Conservation (phyloP, 192 early-diverging fungal species). For the Entomortierella beljakovae region DNA sequence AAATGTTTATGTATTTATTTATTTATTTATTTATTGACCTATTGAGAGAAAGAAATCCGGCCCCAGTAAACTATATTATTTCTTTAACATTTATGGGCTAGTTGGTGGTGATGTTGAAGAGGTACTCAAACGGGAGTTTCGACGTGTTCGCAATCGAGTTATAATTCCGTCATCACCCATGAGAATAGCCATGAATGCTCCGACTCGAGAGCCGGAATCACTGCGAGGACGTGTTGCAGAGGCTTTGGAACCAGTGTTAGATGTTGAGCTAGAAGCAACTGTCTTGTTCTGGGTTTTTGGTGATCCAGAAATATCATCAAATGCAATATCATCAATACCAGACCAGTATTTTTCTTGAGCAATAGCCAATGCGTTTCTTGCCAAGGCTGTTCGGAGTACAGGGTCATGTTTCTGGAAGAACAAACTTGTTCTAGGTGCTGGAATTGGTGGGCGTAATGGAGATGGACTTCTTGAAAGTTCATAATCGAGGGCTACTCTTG, state of each 20-base stretch:
- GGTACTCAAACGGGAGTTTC: slow-evolving; percentile 21
- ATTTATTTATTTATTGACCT: too few relatives aligned
- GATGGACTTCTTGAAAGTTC: slow-evolving; percentile 37
- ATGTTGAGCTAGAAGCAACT: neutral
- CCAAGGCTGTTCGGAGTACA: slow-evolving; percentile 40
- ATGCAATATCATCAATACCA: slow-evolving; percentile 50
- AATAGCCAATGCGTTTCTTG: slow-evolving; percentile 42
- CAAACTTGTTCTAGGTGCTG: slow-evolving; percentile 45
- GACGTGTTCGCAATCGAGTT: slow-evolving; percentile 23
- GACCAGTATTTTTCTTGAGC: slow-evolving; percentile 52
- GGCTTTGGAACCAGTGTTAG: slow-evolving; percentile 4
- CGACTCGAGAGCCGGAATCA: slow-evolving; percentile 33
- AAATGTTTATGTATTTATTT: too few relatives aligned
- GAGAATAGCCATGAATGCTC: slow-evolving; percentile 41
- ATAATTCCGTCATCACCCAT: slow-evolving; percentile 53
- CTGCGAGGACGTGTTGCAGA: slow-evolving; percentile 26
- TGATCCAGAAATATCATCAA: slow-evolving; percentile 40
- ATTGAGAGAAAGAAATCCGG: too few relatives aligned
- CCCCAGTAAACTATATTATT: too few relatives aligned
- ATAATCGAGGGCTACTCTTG: too few relatives aligned
- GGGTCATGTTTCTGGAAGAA: slow-evolving; percentile 55
- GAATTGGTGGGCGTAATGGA: slow-evolving; percentile 11
- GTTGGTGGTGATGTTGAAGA: slow-evolving; percentile 5
- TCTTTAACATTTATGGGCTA: neutral
- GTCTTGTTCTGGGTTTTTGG: slow-evolving; percentile 23